Base-by-base conservation (phyloP, 1,139 yeast genomes). In the Arxiozyma telluris region DNA sequence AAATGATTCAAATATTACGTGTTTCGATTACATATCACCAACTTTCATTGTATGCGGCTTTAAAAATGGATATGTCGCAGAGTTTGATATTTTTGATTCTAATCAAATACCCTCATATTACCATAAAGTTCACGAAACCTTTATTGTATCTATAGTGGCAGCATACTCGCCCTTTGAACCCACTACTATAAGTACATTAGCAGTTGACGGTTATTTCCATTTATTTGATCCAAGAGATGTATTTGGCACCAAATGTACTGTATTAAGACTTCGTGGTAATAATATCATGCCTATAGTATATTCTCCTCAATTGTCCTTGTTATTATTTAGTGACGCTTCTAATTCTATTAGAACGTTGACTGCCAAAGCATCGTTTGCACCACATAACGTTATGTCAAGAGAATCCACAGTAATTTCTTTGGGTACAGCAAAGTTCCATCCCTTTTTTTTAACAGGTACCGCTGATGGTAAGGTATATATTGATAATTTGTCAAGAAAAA, bases 1-100 rank as follows among this genome's bases (percentile, higher is more conserved):
- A 1, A 67, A 64, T 2, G 62, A 66, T 8, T 62, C 68, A n/a
- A 43, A 43, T 17, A 78, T 83, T 8, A 74, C 82, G 0, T 70
- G 82, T 20, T 79, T 76, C 59, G 86, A 82, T 60, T 83, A 83
- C 73, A 58, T 82, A 12, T 77, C 81, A 5, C 63, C 74, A 4
- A 72, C 75, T 2, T 72, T 70, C 9, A 62, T 89, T 1, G 64
- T 84, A 0, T 81, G 82, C 39, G 96, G 96, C 0, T 76, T 83
- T 8, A 70, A 76, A 0, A 79, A 81, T 54, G 97, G 97, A 0
- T 74, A 73, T 42, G 69, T 89, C 8, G 84, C 83, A 0, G 94
- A 87, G 63, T 84, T 79, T 61, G 73, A 78, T 34, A 64, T 85
- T 1, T 53, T 63, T 1, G 67, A 70, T 4, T 66, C 69, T 3